Percentiles rank a stretch among this genome's conserved stretches.
These are phyloP conservation scores for Spiromastix sp. DNA, from an alignment of 2,329 filamentous ascomycete species.

Conservation along the genomic window DNA sequence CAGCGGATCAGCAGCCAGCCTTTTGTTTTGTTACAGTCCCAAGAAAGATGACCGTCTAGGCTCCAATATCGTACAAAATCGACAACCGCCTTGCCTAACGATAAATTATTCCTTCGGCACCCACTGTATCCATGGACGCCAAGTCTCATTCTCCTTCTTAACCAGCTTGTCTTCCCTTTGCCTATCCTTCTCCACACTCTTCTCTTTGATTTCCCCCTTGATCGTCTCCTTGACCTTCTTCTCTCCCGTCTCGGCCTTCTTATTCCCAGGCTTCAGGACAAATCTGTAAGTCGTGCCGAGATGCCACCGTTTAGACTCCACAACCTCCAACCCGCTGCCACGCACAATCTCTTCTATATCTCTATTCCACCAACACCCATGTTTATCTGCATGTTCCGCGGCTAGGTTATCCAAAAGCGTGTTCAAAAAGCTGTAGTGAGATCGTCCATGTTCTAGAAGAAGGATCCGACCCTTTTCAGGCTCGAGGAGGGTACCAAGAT, in stretches of 20 bases:
- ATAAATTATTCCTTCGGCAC: not conserved
- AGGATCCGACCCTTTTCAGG: conserved; percentile 32
- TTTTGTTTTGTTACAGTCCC: no score
- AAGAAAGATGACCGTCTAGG: no score
- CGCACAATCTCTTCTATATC: conserved; percentile 40
- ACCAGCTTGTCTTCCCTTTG: not conserved
- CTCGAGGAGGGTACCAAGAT: conserved; percentile 30
- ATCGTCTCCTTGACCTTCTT: not conserved
- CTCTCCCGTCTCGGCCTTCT: not conserved
- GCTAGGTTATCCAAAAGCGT: conserved; percentile 37
- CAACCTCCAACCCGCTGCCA: conserved; percentile 37
- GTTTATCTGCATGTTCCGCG: conserved; percentile 37
- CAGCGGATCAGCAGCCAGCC: no score
- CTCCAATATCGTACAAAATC: not conserved
- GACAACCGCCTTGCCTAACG: not conserved
- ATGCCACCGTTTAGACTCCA: conserved; percentile 37
- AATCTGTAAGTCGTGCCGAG: conserved; percentile 40
- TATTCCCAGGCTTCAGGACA: conserved; percentile 24
- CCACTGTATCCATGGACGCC: not conserved
- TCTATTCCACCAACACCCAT: conserved; percentile 44
- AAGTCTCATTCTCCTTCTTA: not conserved
- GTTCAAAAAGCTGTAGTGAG: conserved; percentile 38
- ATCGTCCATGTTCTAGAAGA: conserved; percentile 40
- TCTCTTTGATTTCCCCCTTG: not conserved
- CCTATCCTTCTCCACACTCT: no score